Percentiles rank a stretch among this genome's conserved stretches.
phyloP scores from a whole-genome alignment of 2,329 filamentous ascomycete species.

The Stagonosporopsis rhizophila region DNA sequence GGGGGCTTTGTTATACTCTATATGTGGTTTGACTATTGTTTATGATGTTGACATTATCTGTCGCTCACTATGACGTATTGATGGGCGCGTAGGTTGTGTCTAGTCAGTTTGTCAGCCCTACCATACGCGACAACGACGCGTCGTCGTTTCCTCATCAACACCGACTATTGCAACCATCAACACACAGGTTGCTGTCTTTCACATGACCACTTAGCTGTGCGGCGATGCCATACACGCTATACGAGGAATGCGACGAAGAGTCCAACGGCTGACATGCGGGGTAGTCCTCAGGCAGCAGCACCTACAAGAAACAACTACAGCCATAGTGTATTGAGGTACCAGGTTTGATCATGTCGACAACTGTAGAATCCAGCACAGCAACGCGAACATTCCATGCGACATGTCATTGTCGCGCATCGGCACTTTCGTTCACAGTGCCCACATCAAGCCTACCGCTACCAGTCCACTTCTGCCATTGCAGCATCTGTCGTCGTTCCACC shows the following conservation, averaged over 20 bases:
- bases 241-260: slow-evolving; percentile 6
- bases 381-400: slow-evolving; percentile 11
- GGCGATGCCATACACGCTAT: background rate
- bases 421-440: slow-evolving; percentile 45
- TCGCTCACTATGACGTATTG: no score
- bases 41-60: no score
- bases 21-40: no score
- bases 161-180: background rate
- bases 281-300: background rate
- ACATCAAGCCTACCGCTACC: slow-evolving; percentile 47
- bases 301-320: background rate
- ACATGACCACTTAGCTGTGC: background rate
- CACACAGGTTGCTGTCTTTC: background rate
- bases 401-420: slow-evolving; percentile 29
- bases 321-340: background rate
- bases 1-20: no score
- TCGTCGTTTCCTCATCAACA: background rate
- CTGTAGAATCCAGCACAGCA: background rate
- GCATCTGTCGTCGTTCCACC: slow-evolving; percentile 57
- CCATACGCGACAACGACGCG: background rate
- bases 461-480: slow-evolving; percentile 60
- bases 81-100: no score
- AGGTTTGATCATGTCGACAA: background rate
- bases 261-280: slow-evolving; percentile 1
- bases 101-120: no score